Conservation (phyloP, 2,329 filamentous ascomycete species). For the Onygenales sp. region DNA sequence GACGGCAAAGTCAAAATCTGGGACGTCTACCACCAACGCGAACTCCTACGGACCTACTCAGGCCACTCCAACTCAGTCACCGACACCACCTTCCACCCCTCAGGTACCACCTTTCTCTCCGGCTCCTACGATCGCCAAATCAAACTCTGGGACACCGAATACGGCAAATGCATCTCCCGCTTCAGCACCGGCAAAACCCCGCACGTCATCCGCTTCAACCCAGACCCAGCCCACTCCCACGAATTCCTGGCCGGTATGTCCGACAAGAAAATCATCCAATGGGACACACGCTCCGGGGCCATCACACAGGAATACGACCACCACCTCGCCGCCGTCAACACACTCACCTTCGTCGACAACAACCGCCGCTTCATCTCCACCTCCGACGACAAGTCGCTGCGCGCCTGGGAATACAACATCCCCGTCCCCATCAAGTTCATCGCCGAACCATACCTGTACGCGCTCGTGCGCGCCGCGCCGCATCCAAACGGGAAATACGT, state of each 20-base stretch:
- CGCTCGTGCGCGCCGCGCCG: slow-evolving; percentile 72
- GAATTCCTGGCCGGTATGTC: slow-evolving; percentile 96
- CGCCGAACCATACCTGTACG: slow-evolving; percentile 95
- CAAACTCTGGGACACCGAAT: slow-evolving; percentile 98
- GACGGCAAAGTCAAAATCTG: slow-evolving; percentile 89
- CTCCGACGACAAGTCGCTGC: slow-evolving; percentile 89
- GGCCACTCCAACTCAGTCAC: slow-evolving; percentile 87
- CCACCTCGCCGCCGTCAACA: slow-evolving; percentile 95
- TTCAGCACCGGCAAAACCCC: slow-evolving; percentile 93
- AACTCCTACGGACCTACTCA: slow-evolving; percentile 81
- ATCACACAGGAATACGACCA: slow-evolving; percentile 97
- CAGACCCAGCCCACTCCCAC: slow-evolving; percentile 62
- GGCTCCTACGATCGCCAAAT: slow-evolving; percentile 91
- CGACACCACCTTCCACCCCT: slow-evolving; percentile 76
- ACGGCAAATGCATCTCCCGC: slow-evolving; percentile 73
- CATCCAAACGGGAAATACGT: slow-evolving; percentile 93
- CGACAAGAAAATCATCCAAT: slow-evolving; percentile 98
- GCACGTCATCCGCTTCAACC: slow-evolving; percentile 91
- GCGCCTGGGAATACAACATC: slow-evolving; percentile 97
- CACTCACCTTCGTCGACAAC: slow-evolving; percentile 90
- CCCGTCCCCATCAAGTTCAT: slow-evolving; percentile 98
- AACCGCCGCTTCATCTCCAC: slow-evolving; percentile 96
- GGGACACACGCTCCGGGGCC: slow-evolving; percentile 74
- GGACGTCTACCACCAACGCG: slow-evolving; percentile 84
- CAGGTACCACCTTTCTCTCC: slow-evolving; percentile 78